Evolutionary conservation across 108 stramenopile genomes (phyloP), one percentile per base, ranked within the genome.

Genomic region (Cyclostephanos invisitatus): DNA sequence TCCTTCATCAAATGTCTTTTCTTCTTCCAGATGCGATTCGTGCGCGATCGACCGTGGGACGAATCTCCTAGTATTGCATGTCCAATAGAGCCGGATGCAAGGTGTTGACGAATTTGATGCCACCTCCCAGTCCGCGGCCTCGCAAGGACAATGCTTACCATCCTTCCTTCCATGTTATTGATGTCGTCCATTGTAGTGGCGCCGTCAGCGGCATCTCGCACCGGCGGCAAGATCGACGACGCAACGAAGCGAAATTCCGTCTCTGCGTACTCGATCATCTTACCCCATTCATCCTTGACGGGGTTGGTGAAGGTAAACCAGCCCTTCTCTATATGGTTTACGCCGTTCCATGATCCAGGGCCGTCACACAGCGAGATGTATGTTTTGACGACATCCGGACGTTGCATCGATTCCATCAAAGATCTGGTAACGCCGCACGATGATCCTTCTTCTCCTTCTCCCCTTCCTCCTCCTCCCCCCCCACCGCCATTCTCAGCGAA

Each of bases 31-130:
- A 64, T 47, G 36, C 74, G 61, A 53, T 80, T 80, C 7, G 74
- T 75, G 4, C 79, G 38, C 17, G 79, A 70, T 57, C 62, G 40
- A 15, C 69, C 83, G 49, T 73, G 72, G 27, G 72, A 53, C 46
- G 72, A 64, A 64, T 64, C 62, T 55, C 75, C 62, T 17, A 64
- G 47, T 48, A 69, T 68, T 18, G 68, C 54, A 46, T 74, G 83
- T 1, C 82, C 83, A 12, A 90, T 81, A 1, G 61, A 53, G 8
- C 57, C 70, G 6, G 80, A 70, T 14, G 78, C 60, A 0, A 85
- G 47, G 59, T 90, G 89, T 42, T 83, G 85, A 14, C 89, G 71
- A 22, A 90, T 78, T 64, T 90, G 89, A 67, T 90, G 89, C 64
- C 80, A 87, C 21, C 80, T 35, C 25, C 83, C 83, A 6, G 80